Conservation (phyloP, 371 early-diverging fungal genomes). For the Nematocida sp. region DNA sequence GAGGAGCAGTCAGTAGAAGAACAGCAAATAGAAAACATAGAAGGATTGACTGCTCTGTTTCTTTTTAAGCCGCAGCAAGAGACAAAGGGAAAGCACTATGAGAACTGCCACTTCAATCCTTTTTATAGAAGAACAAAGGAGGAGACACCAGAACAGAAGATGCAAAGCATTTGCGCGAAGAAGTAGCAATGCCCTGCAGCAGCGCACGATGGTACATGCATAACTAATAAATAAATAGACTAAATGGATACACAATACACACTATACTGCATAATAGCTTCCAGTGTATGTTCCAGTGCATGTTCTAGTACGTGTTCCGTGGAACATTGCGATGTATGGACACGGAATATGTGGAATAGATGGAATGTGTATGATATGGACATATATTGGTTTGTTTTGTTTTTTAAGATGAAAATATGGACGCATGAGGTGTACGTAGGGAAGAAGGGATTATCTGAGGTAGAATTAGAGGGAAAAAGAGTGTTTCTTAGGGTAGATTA, state of each 20-base stretch:
- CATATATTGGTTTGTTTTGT: no score
- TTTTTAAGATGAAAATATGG: conserved; percentile 49
- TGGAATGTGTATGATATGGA: no score
- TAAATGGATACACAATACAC: neutral
- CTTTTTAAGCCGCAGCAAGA: conserved; percentile 37
- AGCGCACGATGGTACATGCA: no score
- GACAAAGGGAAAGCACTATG: conserved; percentile 31
- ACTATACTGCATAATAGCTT: no score
- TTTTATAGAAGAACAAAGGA: conserved; percentile 37
- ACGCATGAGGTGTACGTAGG: conserved; percentile 50
- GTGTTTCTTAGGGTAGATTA: conserved; percentile 77
- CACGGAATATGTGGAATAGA: no score
- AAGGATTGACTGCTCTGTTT: conserved; percentile 38
- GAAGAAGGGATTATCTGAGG: conserved; percentile 46
- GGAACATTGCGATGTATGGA: no score
- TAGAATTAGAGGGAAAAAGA: conserved; percentile 48
- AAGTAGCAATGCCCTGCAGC: conserved; percentile 27
- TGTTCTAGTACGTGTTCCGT: no score
- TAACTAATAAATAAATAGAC: neutral
- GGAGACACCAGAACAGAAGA: conserved; percentile 8
- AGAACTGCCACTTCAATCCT: conserved; percentile 54
- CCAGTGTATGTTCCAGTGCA: no score
- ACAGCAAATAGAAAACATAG: conserved; percentile 26
- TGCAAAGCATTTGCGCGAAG: conserved; percentile 37
- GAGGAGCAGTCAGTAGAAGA: neutral